These are phyloP conservation scores for Limonomyces culmigenus DNA, from an alignment of 1,284 basidiomycete genomes.

Conservation along the genomic window DNA sequence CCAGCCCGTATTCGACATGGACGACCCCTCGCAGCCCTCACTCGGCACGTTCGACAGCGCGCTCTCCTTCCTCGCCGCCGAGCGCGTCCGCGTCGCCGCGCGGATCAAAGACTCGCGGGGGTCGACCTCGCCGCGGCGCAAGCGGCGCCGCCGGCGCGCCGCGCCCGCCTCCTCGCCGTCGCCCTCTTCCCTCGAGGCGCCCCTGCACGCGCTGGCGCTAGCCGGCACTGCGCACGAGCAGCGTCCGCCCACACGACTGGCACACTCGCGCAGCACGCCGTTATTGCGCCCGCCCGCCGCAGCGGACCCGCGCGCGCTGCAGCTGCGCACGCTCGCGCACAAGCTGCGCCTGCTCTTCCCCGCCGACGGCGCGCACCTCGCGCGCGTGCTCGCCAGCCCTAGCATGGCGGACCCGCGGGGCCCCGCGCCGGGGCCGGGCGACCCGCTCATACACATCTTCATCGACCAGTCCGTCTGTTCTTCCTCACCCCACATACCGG, in stretches of 20 bases:
- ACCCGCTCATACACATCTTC: conserved; percentile 65
- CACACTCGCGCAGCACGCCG: conserved; percentile 28
- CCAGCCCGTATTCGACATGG: conserved; percentile 1
- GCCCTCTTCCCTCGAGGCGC: conserved; percentile 21
- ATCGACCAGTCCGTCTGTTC: conserved; percentile 45
- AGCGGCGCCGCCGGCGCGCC: conserved; percentile 8
- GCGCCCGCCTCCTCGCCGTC: conserved; percentile 7
- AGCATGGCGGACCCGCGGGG: conserved; percentile 30
- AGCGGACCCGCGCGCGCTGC: conserved; percentile 32
- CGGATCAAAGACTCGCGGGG: conserved; percentile 18
- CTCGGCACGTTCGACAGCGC: conserved; percentile 48
- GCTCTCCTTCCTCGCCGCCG: conserved; percentile 46
- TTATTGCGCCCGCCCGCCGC: conserved; percentile 10
- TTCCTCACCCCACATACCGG: neutral
- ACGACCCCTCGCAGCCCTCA: conserved; percentile 24
- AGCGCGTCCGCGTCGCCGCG: conserved; percentile 36
- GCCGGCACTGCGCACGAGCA: conserved; percentile 12
- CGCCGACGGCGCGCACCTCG: conserved; percentile 29
- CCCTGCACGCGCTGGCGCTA: conserved; percentile 30
- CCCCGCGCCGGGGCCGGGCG: conserved; percentile 25
- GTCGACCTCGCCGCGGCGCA: conserved; percentile 3
- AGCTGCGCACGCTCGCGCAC: conserved; percentile 33
- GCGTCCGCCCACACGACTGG: conserved; percentile 5
- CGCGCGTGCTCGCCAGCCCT: conserved; percentile 23
- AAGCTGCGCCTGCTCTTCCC: conserved; percentile 41